phyloP scores from a whole-genome alignment of 305 asterid species.

The Rubia tinctorum region DNA sequence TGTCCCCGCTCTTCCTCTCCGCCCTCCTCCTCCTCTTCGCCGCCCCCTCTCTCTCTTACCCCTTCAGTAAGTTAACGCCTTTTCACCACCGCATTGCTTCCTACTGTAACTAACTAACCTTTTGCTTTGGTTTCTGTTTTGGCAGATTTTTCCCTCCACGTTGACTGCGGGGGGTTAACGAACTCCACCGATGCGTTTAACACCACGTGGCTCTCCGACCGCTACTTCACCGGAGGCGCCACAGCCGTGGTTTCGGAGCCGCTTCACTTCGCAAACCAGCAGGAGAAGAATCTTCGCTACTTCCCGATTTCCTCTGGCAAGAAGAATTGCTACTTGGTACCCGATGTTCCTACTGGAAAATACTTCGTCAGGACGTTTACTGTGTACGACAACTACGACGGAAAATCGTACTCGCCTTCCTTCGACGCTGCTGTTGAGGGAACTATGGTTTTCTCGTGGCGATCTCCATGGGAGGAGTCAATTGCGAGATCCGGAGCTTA shows the following conservation, averaged over 20 bases:
- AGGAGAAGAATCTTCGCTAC: constrained; percentile 80
- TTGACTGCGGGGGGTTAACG: constrained; percentile 72
- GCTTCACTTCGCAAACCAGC: constrained; percentile 57
- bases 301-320: constrained; percentile 81
- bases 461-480: constrained; percentile 79
- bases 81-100: not conserved
- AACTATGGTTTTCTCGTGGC: constrained; percentile 82
- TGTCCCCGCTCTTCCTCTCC: constrained; percentile 26
- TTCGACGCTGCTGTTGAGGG: constrained; percentile 94
- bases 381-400: constrained; percentile 87
- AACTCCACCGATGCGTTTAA: constrained; percentile 69
- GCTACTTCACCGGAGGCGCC: constrained; percentile 76
- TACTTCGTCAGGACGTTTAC: constrained; percentile 71
- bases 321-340: constrained; percentile 79
- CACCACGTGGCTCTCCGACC: constrained; percentile 80
- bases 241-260: constrained; percentile 85
- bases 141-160: constrained; percentile 58
- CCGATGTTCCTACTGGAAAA: constrained; percentile 29
- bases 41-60: constrained; percentile 24
- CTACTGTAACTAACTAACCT: constrained; percentile 13
- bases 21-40: constrained; percentile 27
- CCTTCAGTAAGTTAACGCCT: constrained; percentile 46
- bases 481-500: constrained; percentile 81
- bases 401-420: constrained; percentile 77
- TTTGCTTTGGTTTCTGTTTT: not conserved